These are phyloP conservation scores for Spergularia bocconei DNA, from an alignment of 148 eudicot genomes.

Conservation along the genomic window DNA sequence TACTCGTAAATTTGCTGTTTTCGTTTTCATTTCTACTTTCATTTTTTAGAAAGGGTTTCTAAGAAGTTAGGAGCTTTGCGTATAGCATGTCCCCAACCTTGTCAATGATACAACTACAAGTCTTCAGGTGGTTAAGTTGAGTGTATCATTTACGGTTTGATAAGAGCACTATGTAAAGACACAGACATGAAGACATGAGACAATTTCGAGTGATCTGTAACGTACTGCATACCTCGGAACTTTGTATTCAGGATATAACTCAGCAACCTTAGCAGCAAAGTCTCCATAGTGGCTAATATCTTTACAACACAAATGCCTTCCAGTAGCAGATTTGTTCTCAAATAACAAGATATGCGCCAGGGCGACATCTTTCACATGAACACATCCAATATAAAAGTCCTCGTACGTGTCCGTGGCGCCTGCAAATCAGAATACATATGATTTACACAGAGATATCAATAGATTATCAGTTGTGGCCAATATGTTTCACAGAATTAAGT, in stretches of 20 bases:
- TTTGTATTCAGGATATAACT: constrained; percentile 67
- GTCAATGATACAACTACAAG: too few relatives aligned
- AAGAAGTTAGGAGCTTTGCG: too few relatives aligned
- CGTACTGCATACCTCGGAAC: constrained; percentile 47
- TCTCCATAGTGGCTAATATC: constrained; percentile 67
- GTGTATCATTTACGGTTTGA: too few relatives aligned
- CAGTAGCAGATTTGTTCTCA: constrained; percentile 64
- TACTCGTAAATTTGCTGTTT: too few relatives aligned
- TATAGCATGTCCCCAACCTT: too few relatives aligned
- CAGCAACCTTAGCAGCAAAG: constrained; percentile 69
- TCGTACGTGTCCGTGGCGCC: constrained; percentile 60
- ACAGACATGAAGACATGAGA: too few relatives aligned
- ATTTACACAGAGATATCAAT: neutral
- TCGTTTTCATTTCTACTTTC: too few relatives aligned
- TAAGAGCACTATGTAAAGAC: too few relatives aligned
- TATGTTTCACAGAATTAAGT: neutral
- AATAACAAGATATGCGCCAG: constrained; percentile 72
- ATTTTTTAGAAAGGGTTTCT: too few relatives aligned
- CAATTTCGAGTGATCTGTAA: too few relatives aligned
- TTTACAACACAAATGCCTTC: constrained; percentile 76
- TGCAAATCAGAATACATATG: constrained; percentile 5
- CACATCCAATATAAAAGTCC: constrained; percentile 66
- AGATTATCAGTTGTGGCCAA: too few relatives aligned
- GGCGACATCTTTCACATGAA: constrained; percentile 86
- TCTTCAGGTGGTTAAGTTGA: too few relatives aligned